Percentiles rank a stretch among this genome's conserved stretches.
Evolutionary conservation across 306 rosid species (phyloP).

Genomic region (Elaeagnus macrophylla): DNA sequence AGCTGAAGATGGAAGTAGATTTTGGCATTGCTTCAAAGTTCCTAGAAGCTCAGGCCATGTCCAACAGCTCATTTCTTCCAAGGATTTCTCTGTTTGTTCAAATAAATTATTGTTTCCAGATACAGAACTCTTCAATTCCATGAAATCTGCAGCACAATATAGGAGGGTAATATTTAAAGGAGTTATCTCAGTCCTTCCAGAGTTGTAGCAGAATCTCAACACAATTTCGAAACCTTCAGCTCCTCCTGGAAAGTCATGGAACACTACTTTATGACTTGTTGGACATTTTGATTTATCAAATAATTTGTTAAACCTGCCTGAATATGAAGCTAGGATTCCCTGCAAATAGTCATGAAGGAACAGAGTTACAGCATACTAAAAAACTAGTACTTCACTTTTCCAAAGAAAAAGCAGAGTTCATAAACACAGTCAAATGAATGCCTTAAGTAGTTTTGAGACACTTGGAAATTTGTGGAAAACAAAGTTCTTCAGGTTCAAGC

Average conservation of each 20-base stretch:
- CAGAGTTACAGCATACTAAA: not conserved
- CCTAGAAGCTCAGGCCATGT: slow-evolving; percentile 71
- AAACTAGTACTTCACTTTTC: not conserved
- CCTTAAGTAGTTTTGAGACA: not conserved
- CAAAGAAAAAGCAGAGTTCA: not conserved
- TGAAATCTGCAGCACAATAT: slow-evolving; percentile 57
- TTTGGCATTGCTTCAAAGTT: slow-evolving; percentile 56
- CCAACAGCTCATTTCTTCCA: slow-evolving; percentile 66
- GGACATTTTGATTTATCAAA: slow-evolving; percentile 55
- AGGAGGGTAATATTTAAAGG: slow-evolving; percentile 54
- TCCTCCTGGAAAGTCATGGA: slow-evolving; percentile 94
- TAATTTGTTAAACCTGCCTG: slow-evolving; percentile 52
- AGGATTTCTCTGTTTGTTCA: slow-evolving; percentile 51
- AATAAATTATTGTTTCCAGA: slow-evolving; percentile 33
- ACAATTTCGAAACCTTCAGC: slow-evolving; percentile 78
- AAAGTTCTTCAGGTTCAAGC: not conserved
- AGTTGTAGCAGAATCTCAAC: slow-evolving; percentile 63
- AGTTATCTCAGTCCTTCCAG: slow-evolving; percentile 38
- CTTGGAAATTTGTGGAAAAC: not conserved
- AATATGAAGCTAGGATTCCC: slow-evolving; percentile 49
- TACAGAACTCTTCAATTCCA: slow-evolving; percentile 71
- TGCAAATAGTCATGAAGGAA: slow-evolving; percentile 26
- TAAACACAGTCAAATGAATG: slow-evolving; percentile 4
- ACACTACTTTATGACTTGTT: slow-evolving; percentile 53
- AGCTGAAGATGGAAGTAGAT: slow-evolving; percentile 20